Evolutionary conservation across 306 rosid species (phyloP), one percentile per base, ranked within the genome.

Genomic region (Betula pendula): DNA sequence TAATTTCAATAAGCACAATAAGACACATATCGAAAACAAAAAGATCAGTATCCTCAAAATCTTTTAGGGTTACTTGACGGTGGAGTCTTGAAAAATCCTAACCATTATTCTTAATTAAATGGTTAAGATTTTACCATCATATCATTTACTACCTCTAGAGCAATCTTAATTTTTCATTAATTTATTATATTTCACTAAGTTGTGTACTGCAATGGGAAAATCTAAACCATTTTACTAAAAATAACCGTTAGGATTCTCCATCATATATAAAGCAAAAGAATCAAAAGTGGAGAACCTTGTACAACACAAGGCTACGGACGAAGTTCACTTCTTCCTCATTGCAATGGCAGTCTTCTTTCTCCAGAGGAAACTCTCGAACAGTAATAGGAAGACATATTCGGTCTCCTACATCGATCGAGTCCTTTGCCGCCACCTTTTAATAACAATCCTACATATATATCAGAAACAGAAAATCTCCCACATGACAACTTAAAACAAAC

Each of bases 341-440:
- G 89, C 90, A 76, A 81, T 33, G 74, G 35, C 76, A 67, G 10
- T 79, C 71, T 15, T 53, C 86, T 79, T 84, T 86, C 68, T 81
- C 81, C 24, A 24, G 16, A 3, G 86, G 87, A 5, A 42, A 27
- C 68, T 85, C 73, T 79, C 85, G 72, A 50, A 92, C 97, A 14
- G 88, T 84, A 10, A 77, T 71, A 12, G 97, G 98, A 74, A 95
- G 97, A 77, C 83, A 79, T 65, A 95, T 83, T 25, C 78, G 80
- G 72, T 92, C 98, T 25, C 98, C 96, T 2, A 72, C 42, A 77
- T 83, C 87, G 81, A 92, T 78, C 6, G 85, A 81, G 75, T 95
- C 96, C 82, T 92, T 92, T 16, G 97, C 88, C 49, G 90, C 80
- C 43, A 92, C 90, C 94, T 90, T 82, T 76, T 49, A 68, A 48